phyloP scores from a whole-genome alignment of 2,329 filamentous ascomycete genomes.

The Fonsecaea nubica region DNA sequence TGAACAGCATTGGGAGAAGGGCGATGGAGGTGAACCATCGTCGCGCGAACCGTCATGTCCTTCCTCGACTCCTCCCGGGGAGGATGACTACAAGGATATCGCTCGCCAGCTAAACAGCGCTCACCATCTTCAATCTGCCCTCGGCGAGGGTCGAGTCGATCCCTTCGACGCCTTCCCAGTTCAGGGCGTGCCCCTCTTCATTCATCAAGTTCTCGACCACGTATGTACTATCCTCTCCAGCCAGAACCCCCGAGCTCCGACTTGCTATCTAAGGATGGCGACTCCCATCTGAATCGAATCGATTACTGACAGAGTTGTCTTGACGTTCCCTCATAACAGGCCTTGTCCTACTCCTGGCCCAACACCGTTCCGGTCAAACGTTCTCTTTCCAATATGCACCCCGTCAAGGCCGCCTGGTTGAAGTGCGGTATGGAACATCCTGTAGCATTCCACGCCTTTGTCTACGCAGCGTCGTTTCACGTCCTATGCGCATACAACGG shows the following conservation, averaged over 20 bases:
- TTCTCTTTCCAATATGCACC: conserved; percentile 18
- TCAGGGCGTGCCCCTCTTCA: conserved; percentile 20
- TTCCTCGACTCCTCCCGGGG: neutral
- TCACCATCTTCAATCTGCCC: conserved; percentile 4
- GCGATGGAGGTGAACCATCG: neutral
- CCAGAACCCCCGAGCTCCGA: neutral
- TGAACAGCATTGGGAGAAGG: neutral
- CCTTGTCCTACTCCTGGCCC: conserved; percentile 30
- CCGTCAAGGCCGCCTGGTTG: conserved; percentile 34
- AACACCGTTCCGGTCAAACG: conserved; percentile 25
- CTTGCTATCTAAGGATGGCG: neutral
- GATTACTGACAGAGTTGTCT: neutral
- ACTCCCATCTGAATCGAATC: neutral
- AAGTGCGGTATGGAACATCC: conserved; percentile 32
- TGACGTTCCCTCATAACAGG: conserved; percentile 8
- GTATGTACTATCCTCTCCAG: conserved; percentile 13
- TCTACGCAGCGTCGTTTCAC: conserved; percentile 32
- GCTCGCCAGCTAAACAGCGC: neutral
- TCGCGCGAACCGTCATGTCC: neutral
- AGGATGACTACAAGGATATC: neutral
- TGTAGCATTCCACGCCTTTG: conserved; percentile 34
- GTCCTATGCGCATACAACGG: conserved; percentile 25
- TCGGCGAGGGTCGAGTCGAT: conserved; percentile 31
- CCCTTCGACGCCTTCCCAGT: conserved; percentile 30
- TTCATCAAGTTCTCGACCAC: conserved; percentile 32